phyloP scores from a whole-genome alignment of 345 rosid genomes.

The Eutrema heterophyllum region DNA sequence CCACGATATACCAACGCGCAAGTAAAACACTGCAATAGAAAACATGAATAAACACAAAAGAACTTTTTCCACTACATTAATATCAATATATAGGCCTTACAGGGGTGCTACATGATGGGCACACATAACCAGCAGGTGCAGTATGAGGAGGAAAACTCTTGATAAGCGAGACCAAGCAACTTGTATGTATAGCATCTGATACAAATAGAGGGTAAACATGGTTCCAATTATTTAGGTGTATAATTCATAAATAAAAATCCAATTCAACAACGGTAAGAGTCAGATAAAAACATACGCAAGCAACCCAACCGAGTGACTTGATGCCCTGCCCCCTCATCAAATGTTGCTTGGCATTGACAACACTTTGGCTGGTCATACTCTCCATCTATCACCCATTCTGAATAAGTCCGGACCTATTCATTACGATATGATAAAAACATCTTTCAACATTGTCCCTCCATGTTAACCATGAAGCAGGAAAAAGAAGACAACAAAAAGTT shows the following conservation, averaged over 20 bases:
- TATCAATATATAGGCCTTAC: conserved; percentile 41
- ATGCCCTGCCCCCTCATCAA: conserved; percentile 61
- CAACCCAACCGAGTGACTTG: conserved; percentile 95
- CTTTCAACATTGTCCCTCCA: neutral
- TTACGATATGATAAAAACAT: conserved; percentile 9
- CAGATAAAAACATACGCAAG: conserved; percentile 64
- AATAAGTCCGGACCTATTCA: conserved; percentile 84
- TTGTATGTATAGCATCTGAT: conserved; percentile 85
- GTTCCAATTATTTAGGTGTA: neutral
- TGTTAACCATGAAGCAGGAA: neutral
- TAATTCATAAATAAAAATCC: neutral
- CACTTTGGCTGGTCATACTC: conserved; percentile 98
- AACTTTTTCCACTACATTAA: neutral
- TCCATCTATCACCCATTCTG: conserved; percentile 99
- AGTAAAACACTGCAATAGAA: neutral
- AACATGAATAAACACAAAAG: neutral
- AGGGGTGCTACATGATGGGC: conserved; percentile 82
- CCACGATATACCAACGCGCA: neutral
- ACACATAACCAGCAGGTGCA: conserved; percentile 93
- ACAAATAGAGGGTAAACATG: conserved; percentile 16
- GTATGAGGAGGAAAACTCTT: conserved; percentile 91
- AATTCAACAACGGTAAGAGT: conserved; percentile 16
- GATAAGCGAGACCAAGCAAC: conserved; percentile 75
- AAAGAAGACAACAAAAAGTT: neutral
- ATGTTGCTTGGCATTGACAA: conserved; percentile 68